These are phyloP conservation scores for Malassezia sympodialis DNA, from an alignment of 1,284 basidiomycete species.

Conservation along the genomic window DNA sequence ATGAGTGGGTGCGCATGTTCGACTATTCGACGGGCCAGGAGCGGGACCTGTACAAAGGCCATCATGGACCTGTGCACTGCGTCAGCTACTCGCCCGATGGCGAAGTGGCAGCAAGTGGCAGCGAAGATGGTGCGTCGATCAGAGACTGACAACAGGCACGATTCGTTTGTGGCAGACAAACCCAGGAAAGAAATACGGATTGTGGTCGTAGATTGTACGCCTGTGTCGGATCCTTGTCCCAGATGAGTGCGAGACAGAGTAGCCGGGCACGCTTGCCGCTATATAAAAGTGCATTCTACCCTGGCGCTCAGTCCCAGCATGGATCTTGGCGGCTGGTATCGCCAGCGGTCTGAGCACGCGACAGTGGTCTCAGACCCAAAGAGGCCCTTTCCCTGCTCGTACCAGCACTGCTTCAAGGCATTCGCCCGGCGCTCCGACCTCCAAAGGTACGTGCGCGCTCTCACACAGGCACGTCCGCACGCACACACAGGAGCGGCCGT, in stretches of 20 bases:
- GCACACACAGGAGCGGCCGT: slow-evolving; percentile 41
- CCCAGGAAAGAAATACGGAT: slow-evolving; percentile 14
- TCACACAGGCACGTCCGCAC: slow-evolving; percentile 34
- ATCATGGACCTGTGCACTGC: slow-evolving; percentile 91
- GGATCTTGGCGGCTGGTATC: not conserved
- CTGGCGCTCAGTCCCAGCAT: not conserved
- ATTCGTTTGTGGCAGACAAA: slow-evolving; percentile 16
- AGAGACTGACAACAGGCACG: slow-evolving; percentile 4
- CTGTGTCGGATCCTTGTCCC: not conserved
- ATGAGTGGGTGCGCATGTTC: slow-evolving; percentile 94
- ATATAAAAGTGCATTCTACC: not conserved
- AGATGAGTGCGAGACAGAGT: not conserved
- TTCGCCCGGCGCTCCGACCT: slow-evolving; percentile 16
- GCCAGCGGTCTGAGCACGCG: not conserved
- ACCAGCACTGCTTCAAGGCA: slow-evolving; percentile 7
- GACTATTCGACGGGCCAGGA: slow-evolving; percentile 74
- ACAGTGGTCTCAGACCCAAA: not conserved
- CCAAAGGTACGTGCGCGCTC: not conserved
- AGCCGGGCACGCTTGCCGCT: no score
- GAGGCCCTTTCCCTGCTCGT: not conserved
- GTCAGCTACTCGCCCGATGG: slow-evolving; percentile 92
- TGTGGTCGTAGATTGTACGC: slow-evolving; percentile 9
- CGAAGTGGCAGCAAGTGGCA: slow-evolving; percentile 94
- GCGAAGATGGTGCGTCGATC: slow-evolving; percentile 62
- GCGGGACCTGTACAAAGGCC: slow-evolving; percentile 84